Evolutionary conservation across 2,329 filamentous ascomycete species (phyloP).

Genomic region (Stenocarpella maydis): DNA sequence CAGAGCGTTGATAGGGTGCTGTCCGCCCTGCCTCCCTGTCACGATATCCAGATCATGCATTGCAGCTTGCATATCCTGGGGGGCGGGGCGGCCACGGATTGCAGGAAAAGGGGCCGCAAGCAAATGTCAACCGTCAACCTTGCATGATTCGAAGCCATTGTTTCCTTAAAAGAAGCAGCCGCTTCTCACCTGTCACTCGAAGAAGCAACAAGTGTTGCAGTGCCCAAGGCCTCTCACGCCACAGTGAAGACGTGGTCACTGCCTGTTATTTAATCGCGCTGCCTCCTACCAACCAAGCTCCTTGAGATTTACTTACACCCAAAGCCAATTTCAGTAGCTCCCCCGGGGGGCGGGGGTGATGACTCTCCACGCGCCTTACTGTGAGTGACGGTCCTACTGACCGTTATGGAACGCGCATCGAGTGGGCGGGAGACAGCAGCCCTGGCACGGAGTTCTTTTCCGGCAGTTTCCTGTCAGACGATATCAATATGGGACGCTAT

Average conservation of each 20-base stretch:
- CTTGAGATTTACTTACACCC: neutral
- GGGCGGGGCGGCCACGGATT: conserved; percentile 17
- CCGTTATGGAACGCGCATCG: neutral
- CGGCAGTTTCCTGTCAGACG: neutral
- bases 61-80: conserved; percentile 33
- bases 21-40: neutral
- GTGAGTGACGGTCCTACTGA: neutral
- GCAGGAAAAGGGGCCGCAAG: conserved; percentile 10
- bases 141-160: conserved; percentile 28
- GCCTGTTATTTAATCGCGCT: neutral
- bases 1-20: neutral
- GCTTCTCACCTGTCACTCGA: conserved; percentile 23
- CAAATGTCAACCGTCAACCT: conserved; percentile 35
- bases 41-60: conserved; percentile 30
- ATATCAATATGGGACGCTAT: conserved; percentile 7
- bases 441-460: neutral
- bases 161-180: conserved; percentile 17
- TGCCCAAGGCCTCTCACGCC: neutral
- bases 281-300: no score
- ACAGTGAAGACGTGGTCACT: neutral
- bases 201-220: conserved; percentile 19
- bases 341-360: neutral
- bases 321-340: neutral
- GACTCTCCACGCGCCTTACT: neutral
- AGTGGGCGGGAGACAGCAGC: neutral